phyloP scores from a whole-genome alignment of 106 monocot species.

The Phalaenopsis equestris region DNA sequence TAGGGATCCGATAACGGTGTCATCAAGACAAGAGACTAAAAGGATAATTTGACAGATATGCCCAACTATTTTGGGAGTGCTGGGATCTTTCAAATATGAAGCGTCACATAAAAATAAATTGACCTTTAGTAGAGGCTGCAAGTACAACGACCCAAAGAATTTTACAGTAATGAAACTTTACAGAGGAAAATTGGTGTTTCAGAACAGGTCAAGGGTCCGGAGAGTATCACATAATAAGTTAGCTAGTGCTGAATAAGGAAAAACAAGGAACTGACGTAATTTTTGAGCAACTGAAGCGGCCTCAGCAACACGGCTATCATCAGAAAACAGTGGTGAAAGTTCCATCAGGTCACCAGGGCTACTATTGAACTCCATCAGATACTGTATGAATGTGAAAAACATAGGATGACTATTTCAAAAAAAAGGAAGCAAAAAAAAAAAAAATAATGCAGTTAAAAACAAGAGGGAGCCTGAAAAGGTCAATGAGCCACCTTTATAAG shows the following conservation, averaged over 20 bases:
- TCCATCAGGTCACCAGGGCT: constrained; percentile 99
- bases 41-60: background rate
- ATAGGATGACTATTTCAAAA: constrained; percentile 3
- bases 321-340: constrained; percentile 95
- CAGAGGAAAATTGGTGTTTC: background rate
- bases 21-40: too few relatives aligned
- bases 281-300: constrained; percentile 99
- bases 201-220: background rate
- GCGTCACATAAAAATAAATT: background rate
- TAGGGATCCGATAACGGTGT: too few relatives aligned
- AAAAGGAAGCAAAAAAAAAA: background rate
- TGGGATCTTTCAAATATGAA: background rate
- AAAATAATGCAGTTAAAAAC: background rate
- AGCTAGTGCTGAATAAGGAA: background rate
- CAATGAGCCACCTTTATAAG: constrained; percentile 72
- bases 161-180: background rate
- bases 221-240: background rate
- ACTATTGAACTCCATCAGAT: constrained; percentile 99
- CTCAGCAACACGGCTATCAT: constrained; percentile 99
- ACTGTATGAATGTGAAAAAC: constrained; percentile 33
- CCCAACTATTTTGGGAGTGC: background rate
- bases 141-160: too few relatives aligned
- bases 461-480: background rate
- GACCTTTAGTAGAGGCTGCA: background rate
- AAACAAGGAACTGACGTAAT: constrained; percentile 51